Evolutionary conservation across 495 filamentous ascomycete genomes (phyloP).

Genomic region (Aspergillus carlsbadensis): DNA sequence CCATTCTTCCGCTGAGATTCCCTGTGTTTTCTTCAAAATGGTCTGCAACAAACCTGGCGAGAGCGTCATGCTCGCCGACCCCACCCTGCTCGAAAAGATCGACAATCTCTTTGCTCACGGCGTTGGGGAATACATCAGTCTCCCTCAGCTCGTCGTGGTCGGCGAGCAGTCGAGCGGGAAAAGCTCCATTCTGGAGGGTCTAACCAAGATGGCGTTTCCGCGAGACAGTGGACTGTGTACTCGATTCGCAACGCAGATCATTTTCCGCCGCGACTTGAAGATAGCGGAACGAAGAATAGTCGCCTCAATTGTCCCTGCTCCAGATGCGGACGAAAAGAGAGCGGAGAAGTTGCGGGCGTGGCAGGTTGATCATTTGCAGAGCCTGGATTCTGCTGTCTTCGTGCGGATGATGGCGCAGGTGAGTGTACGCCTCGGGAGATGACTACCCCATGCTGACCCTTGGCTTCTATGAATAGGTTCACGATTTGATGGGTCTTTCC

Average conservation of each 20-base stretch:
- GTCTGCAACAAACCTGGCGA: too few relatives aligned
- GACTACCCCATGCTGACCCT: not conserved
- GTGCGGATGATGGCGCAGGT: constrained; percentile 26
- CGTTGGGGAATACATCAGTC: constrained; percentile 36
- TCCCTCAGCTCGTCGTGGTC: constrained; percentile 39
- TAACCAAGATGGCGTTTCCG: constrained; percentile 43
- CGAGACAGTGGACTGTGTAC: constrained; percentile 43
- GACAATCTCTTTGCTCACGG: constrained; percentile 44
- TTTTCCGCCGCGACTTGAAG: constrained; percentile 35
- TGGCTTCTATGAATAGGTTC: constrained; percentile 29
- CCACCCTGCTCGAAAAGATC: constrained; percentile 36
- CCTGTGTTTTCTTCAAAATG: too few relatives aligned
- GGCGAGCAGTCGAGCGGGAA: constrained; percentile 46
- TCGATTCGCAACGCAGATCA: constrained; percentile 47
- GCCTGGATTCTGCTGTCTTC: constrained; percentile 4
- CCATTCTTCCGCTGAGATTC: too few relatives aligned
- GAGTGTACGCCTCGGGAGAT: too few relatives aligned
- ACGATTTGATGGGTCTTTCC: constrained; percentile 30
- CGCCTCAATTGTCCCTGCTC: not conserved
- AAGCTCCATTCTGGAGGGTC: constrained; percentile 42
- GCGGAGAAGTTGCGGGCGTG: constrained; percentile 23
- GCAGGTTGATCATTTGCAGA: constrained; percentile 11
- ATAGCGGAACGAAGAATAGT: not conserved
- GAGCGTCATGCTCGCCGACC: not conserved
- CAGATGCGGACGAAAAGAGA: constrained; percentile 20